These are phyloP conservation scores for Zangia roseola DNA, from an alignment of 768 basidiomycete genomes.

Conservation along the genomic window DNA sequence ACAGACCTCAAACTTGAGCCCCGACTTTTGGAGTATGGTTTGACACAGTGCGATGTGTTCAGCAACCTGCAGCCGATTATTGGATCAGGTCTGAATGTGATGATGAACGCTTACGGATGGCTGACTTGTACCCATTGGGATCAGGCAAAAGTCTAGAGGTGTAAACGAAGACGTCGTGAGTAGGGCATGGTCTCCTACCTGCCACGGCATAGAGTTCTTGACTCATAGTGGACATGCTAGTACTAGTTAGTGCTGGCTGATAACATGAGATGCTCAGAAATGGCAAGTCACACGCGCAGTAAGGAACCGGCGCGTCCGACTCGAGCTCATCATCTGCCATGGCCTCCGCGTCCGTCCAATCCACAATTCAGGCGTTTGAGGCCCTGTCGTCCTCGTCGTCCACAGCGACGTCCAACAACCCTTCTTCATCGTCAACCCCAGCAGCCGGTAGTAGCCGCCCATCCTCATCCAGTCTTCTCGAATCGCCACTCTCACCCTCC, in stretches of 20 bases:
- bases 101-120: slow-evolving; percentile 54
- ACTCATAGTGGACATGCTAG: slow-evolving; percentile 15
- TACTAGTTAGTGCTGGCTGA: too few species aligned
- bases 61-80: slow-evolving; percentile 50
- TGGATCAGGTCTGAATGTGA: background rate
- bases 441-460: slow-evolving; percentile 1
- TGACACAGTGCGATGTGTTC: slow-evolving; percentile 82
- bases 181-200: slow-evolving; percentile 39
- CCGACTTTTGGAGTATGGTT: slow-evolving; percentile 76
- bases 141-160: slow-evolving; percentile 76
- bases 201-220: slow-evolving; percentile 74
- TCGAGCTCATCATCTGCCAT: slow-evolving; percentile 24
- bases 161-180: background rate
- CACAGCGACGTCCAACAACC: slow-evolving; percentile 11
- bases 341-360: slow-evolving; percentile 50
- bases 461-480: slow-evolving; percentile 37
- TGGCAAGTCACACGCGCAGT: too few species aligned
- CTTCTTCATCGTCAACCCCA: slow-evolving; percentile 7
- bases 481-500: slow-evolving; percentile 49
- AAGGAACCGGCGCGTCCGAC: too few species aligned
- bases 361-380: slow-evolving; percentile 66
- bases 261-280: too few species aligned
- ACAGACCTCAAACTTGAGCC: slow-evolving; percentile 77
- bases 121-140: slow-evolving; percentile 78
- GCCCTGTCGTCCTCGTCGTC: slow-evolving; percentile 39